Percentiles rank a stretch among this genome's conserved stretches.
phyloP scores from a whole-genome alignment of 1,284 basidiomycete species.

The Sporisorium exsertum region DNA sequence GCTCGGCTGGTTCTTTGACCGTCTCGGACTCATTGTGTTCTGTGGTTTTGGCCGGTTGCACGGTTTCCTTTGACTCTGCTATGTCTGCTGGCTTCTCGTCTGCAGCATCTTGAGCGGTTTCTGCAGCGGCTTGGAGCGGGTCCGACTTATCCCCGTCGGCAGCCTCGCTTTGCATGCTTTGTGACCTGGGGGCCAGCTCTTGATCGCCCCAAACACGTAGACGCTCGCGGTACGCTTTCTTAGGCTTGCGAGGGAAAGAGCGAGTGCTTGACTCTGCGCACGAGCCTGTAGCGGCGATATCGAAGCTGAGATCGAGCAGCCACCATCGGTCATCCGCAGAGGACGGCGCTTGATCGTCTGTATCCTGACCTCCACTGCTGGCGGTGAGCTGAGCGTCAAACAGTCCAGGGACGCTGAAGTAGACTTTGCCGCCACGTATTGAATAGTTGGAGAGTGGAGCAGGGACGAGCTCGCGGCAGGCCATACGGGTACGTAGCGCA shows the following conservation, averaged over 20 bases:
- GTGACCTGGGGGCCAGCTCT: conserved; percentile 45
- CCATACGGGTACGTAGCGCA: conserved; percentile 79
- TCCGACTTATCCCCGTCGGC: conserved; percentile 12
- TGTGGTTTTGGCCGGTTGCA: background rate
- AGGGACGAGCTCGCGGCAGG: conserved; percentile 67
- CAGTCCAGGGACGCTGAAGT: conserved; percentile 79
- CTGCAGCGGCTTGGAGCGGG: conserved; percentile 2
- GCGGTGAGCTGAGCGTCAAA: conserved; percentile 75
- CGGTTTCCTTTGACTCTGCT: background rate
- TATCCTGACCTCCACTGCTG: conserved; percentile 32
- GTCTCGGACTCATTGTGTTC: background rate
- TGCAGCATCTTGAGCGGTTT: conserved; percentile 7
- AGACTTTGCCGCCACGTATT: conserved; percentile 83
- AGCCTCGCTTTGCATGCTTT: conserved; percentile 4
- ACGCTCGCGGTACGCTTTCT: conserved; percentile 46
- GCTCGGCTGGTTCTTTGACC: conserved; percentile 1
- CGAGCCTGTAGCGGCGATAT: conserved; percentile 48
- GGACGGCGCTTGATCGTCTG: conserved; percentile 41
- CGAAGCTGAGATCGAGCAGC: conserved; percentile 62
- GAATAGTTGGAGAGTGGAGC: conserved; percentile 73
- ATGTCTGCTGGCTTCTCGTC: background rate
- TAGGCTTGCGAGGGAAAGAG: conserved; percentile 52
- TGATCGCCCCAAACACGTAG: conserved; percentile 53
- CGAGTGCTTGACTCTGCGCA: conserved; percentile 30
- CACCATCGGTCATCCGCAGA: conserved; percentile 61